Percentiles rank a stretch among this genome's conserved stretches.
phyloP scores from a whole-genome alignment of 164 flowering plant genomes.

The Aristolochia contorta region DNA sequence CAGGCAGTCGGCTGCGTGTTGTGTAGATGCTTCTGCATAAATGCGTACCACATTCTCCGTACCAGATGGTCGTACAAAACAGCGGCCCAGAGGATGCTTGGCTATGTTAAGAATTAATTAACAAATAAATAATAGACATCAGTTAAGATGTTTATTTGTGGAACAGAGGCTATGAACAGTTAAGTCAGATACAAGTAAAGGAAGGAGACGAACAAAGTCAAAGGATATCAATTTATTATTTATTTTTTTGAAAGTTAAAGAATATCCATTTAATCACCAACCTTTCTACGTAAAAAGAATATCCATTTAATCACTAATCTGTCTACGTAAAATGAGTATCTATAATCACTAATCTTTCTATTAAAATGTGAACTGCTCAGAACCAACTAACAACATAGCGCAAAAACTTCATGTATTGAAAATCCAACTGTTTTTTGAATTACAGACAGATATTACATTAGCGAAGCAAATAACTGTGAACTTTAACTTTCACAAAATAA shows the following conservation, averaged over 20 bases:
- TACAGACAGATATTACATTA: neutral
- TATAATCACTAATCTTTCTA: neutral
- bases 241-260: no score
- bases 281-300: neutral
- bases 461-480: neutral
- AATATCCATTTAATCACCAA: neutral
- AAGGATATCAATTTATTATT: no score
- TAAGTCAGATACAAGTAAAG: neutral
- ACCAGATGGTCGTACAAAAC: conserved; percentile 87
- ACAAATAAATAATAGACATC: neutral
- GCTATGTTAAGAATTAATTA: conserved; percentile 24
- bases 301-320: neutral
- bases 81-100: conserved; percentile 60
- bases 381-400: no score
- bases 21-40: conserved; percentile 88
- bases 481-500: neutral
- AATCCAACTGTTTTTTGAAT: neutral
- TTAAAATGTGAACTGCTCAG: neutral
- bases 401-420: no score
- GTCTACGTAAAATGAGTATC: neutral
- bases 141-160: neutral
- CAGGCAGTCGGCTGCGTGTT: conserved; percentile 66
- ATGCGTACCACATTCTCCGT: conserved; percentile 91
- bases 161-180: neutral
- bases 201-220: no score